A percentile compares a stretch with the other conserved stretches of the same genome.
phyloP scores from a whole-genome alignment of 768 basidiomycete species.

The Megacollybia marginata region DNA sequence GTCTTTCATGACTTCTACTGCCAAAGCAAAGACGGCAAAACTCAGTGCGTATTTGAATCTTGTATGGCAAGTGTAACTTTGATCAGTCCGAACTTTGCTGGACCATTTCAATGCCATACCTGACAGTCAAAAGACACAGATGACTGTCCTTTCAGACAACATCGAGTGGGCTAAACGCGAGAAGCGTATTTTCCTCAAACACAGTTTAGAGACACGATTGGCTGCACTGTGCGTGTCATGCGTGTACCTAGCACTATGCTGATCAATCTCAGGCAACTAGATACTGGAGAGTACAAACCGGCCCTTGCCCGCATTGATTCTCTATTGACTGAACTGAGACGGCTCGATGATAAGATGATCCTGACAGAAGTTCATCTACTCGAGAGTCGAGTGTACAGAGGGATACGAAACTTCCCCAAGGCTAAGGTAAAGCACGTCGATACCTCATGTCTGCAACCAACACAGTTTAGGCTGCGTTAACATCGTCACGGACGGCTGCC shows the following conservation, averaged over 20 bases:
- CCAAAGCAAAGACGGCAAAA: conserved; percentile 78
- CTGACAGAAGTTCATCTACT: conserved; percentile 94
- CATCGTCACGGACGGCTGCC: conserved; percentile 87
- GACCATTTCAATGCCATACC: conserved; percentile 82
- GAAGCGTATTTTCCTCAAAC: conserved; percentile 93
- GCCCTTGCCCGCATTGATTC: conserved; percentile 79
- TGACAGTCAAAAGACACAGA: conserved; percentile 67
- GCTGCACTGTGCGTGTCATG: conserved; percentile 50
- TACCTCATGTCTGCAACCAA: neutral
- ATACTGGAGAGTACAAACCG: conserved; percentile 65
- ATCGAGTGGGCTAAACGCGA: conserved; percentile 89
- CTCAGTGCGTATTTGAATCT: conserved; percentile 36
- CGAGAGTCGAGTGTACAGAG: conserved; percentile 87
- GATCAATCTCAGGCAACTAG: conserved; percentile 50
- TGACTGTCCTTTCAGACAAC: conserved; percentile 80
- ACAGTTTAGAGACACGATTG: conserved; percentile 85
- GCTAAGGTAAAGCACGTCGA: conserved; percentile 53
- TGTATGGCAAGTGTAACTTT: neutral
- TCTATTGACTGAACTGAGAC: conserved; percentile 86
- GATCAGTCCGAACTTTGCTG: conserved; percentile 83
- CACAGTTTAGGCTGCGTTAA: conserved; percentile 62
- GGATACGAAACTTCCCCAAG: conserved; percentile 82
- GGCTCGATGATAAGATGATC: conserved; percentile 96
- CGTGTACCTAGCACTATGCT: conserved; percentile 3
- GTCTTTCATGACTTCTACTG: conserved; percentile 63